These are phyloP conservation scores for Phaffia australis DNA, from an alignment of 768 basidiomycete species.

Conservation along the genomic window DNA sequence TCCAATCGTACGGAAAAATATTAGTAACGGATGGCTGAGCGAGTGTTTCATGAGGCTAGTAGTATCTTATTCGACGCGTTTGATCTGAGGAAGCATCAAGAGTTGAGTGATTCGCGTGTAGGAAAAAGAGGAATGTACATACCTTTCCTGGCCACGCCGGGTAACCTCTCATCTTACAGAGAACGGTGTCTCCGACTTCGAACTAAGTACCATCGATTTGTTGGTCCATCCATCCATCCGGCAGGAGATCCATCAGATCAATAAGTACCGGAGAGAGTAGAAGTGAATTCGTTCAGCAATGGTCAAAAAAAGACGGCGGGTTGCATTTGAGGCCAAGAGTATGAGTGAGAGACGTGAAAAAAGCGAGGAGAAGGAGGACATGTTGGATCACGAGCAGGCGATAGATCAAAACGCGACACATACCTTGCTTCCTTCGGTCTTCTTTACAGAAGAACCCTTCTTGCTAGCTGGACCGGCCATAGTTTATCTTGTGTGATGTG, in stretches of 20 bases:
- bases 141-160: constrained; percentile 91
- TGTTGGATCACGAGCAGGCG: not conserved
- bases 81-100: constrained; percentile 26
- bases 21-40: not conserved
- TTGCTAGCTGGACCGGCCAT: not conserved
- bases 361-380: not conserved
- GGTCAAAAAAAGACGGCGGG: not conserved
- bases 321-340: not conserved
- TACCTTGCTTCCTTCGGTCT: constrained; percentile 8
- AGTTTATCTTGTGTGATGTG: not conserved
- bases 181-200: constrained; percentile 67
- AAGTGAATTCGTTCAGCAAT: not conserved
- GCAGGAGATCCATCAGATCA: not conserved
- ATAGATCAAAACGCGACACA: not conserved
- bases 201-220: constrained; percentile 39
- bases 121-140: constrained; percentile 27
- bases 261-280: not conserved
- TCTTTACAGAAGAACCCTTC: constrained; percentile 1
- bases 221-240: not conserved
- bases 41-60: constrained; percentile 1
- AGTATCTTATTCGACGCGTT: not conserved
- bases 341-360: not conserved
- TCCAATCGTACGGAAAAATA: not conserved
- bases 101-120: constrained; percentile 1
- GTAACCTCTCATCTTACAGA: constrained; percentile 86